Conservation (phyloP, 306 rosid species). For the Cucurbita argyrosperma region DNA sequence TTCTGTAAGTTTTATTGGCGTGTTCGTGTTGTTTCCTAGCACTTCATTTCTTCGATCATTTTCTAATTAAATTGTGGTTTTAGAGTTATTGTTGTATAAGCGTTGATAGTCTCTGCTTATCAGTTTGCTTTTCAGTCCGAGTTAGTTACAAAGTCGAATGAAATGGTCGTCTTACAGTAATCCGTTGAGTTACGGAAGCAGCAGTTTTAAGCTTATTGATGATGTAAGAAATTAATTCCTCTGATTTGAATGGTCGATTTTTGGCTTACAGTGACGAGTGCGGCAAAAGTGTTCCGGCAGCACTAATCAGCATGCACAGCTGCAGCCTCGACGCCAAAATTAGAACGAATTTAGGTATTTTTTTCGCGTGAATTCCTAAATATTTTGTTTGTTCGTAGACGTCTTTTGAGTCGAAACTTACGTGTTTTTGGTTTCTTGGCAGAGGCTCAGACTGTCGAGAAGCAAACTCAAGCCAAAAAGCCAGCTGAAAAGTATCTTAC, state of each 20-base stretch:
- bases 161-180: background rate
- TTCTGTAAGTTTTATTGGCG: background rate
- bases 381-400: no score
- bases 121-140: background rate
- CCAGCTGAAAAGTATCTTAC: constrained; percentile 29
- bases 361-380: background rate
- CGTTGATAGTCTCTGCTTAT: background rate
- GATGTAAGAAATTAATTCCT: background rate
- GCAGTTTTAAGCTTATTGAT: background rate
- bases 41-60: background rate
- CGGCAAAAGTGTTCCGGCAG: constrained; percentile 56
- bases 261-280: constrained; percentile 52
- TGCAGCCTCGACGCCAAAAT: constrained; percentile 85
- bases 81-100: background rate
- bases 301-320: constrained; percentile 60
- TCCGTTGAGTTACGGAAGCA: background rate
- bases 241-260: background rate
- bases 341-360: constrained; percentile 47
- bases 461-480: constrained; percentile 28
- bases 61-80: background rate
- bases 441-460: constrained; percentile 73
- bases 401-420: background rate
- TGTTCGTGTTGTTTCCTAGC: background rate
- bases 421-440: background rate
- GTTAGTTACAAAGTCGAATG: background rate